Evolutionary conservation across 495 filamentous ascomycete species (phyloP), one percentile per base, ranked within the genome.

Genomic region (Halenospora varia): DNA sequence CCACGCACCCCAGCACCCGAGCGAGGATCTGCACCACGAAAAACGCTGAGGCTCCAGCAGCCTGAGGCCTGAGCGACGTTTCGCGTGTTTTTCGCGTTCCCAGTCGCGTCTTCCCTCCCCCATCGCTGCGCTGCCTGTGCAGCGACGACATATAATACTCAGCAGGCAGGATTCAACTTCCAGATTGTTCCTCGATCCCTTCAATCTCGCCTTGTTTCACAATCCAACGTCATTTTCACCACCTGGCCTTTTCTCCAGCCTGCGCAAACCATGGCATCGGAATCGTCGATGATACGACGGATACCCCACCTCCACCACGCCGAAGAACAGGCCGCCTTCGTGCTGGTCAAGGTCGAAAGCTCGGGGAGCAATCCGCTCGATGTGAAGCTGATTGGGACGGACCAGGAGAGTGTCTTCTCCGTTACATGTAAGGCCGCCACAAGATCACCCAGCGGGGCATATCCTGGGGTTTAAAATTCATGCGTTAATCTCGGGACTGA

Each of bases 301-400:
- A 70, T 88, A 59, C 73, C 77, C 51, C 79, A 83, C 55, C 77
- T 74, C 18, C 81, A 84, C 55, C 62, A 25, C 13, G 22, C 25
- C 26, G 13, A 45, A 4, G 66, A 77, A 24, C 73, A 77, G 4
- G 70, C 72, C 8, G 64, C 73, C 3, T 84, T 77, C 67, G 73
- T 88, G 2, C 75, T 92, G 4, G 62, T 88, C 20, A 74, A 86
- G 60, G 75, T 86, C n/a, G n/a, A n/a, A n/a, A n/a, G n/a, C n/a
- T n/a, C 17, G 71, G 72, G 49, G 69, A 70, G 3, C 60, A 49
- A 9, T n/a, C 54, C 68, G 0, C 68, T 89, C 10, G 84, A 89
- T 60, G 56, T 90, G 49, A 81, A 79, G 49, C 70, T 92, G 26
- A 71, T 80, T 49, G 87, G 82, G 1, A 90, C 88, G n/a, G 87